Conservation (phyloP, 1,284 basidiomycete species). For the Sanghuangporus sanghuang region DNA sequence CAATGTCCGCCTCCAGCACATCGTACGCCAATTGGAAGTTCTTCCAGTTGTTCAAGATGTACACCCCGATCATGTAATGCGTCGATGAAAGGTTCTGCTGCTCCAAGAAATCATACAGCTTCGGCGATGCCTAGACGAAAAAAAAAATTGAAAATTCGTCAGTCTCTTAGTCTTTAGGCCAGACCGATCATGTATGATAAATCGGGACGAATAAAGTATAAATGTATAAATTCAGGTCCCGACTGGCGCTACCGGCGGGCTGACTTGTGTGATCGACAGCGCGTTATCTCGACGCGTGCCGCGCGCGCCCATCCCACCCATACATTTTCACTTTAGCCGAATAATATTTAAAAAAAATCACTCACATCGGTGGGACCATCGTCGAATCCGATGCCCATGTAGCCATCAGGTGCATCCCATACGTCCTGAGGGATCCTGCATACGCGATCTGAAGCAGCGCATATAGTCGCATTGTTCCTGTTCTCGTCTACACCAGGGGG, state of each 20-base stretch:
- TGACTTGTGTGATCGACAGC: neutral
- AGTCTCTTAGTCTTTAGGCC: neutral
- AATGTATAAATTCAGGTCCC: neutral
- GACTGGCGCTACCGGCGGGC: neutral
- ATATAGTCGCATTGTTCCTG: slow-evolving; percentile 39
- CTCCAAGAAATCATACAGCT: slow-evolving; percentile 53
- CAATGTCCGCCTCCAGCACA: slow-evolving; percentile 31
- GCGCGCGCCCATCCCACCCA: neutral
- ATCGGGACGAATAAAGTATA: neutral
- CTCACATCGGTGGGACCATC: slow-evolving; percentile 69
- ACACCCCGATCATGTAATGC: slow-evolving; percentile 80
- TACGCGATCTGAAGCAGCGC: slow-evolving; percentile 57
- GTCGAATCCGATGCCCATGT: slow-evolving; percentile 64
- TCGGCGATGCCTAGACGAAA: slow-evolving; percentile 26
- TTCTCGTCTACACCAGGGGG: slow-evolving; percentile 48
- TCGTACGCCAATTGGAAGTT: slow-evolving; percentile 50
- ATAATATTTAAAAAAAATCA: slow-evolving; percentile 10
- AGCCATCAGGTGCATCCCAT: slow-evolving; percentile 65
- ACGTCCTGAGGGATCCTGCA: slow-evolving; percentile 56
- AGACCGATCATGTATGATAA: slow-evolving; percentile 26
- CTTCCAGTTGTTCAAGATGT: slow-evolving; percentile 55
- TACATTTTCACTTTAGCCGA: neutral
- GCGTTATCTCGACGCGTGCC: neutral
- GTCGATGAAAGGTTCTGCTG: slow-evolving; percentile 60
- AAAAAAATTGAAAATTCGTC: neutral